A percentile compares a stretch with the other conserved stretches of the same genome.
phyloP scores from a whole-genome alignment of 2,329 filamentous ascomycete species.

The Cordyceps pruinosa region DNA sequence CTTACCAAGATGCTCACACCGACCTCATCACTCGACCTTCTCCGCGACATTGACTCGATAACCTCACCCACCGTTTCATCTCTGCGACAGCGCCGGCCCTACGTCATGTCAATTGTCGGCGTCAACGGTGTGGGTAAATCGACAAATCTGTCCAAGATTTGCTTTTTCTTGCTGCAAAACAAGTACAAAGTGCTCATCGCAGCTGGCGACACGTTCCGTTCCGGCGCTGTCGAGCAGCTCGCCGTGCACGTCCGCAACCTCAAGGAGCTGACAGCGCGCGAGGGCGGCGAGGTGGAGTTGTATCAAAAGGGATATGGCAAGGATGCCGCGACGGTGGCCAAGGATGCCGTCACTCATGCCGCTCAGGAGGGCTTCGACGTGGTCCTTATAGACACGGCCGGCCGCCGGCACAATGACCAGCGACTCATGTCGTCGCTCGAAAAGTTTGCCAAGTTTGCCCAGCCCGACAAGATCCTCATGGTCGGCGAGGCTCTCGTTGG shows the following conservation, averaged over 20 bases:
- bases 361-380: conserved; percentile 75
- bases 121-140: conserved; percentile 98
- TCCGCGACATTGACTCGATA: conserved; percentile 83
- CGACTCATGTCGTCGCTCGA: conserved; percentile 93
- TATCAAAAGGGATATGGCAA: conserved; percentile 98
- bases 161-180: conserved; percentile 96
- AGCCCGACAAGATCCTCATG: conserved; percentile 98
- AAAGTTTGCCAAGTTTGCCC: conserved; percentile 93
- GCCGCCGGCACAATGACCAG: conserved; percentile 89
- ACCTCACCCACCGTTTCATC: conserved; percentile 59
- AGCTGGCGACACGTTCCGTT: conserved; percentile 94
- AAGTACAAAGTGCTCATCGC: conserved; percentile 92
- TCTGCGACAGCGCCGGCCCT: conserved; percentile 64
- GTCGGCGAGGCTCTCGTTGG: conserved; percentile 84
- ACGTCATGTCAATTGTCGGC: conserved; percentile 96
- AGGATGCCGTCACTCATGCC: conserved; percentile 82
- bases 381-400: conserved; percentile 93
- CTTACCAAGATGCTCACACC: conserved; percentile 93
- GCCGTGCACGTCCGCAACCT: conserved; percentile 92
- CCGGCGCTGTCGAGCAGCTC: conserved; percentile 92
- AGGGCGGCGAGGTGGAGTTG: conserved; percentile 77
- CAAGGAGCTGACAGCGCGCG: conserved; percentile 76
- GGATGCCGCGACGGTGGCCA: conserved; percentile 90
- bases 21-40: conserved; percentile 85
- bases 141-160: conserved; percentile 95